Evolutionary conservation across 805 yeast genomes (phyloP).

Genomic region (Hanseniaspora lindneri): DNA sequence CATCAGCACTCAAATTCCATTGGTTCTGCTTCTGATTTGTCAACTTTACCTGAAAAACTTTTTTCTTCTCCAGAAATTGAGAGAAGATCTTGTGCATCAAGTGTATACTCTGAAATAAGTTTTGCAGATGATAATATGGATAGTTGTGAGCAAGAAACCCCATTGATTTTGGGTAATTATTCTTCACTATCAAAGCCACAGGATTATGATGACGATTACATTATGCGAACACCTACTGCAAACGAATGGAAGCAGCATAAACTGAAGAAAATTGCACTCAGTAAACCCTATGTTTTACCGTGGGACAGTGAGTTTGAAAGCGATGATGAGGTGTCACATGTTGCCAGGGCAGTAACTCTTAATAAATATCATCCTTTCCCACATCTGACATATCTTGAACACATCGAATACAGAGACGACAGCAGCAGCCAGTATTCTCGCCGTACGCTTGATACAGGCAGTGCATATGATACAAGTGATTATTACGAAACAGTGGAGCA

Average conservation of each 20-base stretch:
- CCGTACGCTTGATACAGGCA: not conserved
- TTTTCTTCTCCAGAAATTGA: slow-evolving; percentile 15
- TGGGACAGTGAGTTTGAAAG: slow-evolving; percentile 4
- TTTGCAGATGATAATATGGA: too few relatives aligned
- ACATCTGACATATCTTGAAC: not conserved
- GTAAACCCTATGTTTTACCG: not conserved
- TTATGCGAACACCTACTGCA: not conserved
- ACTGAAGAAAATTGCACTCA: not conserved
- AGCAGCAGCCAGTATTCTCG: not conserved
- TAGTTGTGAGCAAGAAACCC: too few relatives aligned
- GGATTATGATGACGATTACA: slow-evolving; percentile 4
- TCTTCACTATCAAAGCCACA: too few relatives aligned
- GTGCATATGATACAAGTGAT: slow-evolving; percentile 3
- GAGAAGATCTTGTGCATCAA: slow-evolving; percentile 7
- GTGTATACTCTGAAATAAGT: slow-evolving; percentile 10
- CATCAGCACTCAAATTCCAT: slow-evolving; percentile 11
- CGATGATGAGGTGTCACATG: not conserved
- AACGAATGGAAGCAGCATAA: not conserved
- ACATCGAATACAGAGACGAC: not conserved
- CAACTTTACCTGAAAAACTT: slow-evolving; percentile 11
- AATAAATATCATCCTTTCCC: too few relatives aligned
- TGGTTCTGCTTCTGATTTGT: slow-evolving; percentile 9
- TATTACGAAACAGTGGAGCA: slow-evolving; percentile 4
- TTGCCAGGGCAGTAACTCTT: too few relatives aligned
- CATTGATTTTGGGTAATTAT: too few relatives aligned